Conservation (phyloP, 2,329 filamentous ascomycete species). For the Davidsoniella neocaledoniae region DNA sequence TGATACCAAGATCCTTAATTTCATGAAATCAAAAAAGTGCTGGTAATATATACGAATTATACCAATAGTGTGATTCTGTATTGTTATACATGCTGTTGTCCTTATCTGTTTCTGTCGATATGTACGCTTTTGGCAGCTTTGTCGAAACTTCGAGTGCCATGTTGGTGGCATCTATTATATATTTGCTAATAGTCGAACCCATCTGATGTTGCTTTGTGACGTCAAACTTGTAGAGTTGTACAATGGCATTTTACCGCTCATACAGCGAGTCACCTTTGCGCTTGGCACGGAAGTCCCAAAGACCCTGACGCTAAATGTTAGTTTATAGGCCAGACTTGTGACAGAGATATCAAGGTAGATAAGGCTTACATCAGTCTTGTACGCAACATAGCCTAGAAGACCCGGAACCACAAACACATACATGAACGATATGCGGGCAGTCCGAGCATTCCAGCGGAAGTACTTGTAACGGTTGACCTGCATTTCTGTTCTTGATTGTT, state of each 20-base stretch:
- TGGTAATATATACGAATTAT: no score
- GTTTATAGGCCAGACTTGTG: not conserved
- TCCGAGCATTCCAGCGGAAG: constrained; percentile 84
- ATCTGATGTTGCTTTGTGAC: not conserved
- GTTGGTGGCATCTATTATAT: no score
- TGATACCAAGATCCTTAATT: no score
- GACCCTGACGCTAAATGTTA: constrained; percentile 44
- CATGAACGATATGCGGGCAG: constrained; percentile 60
- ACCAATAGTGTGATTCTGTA: no score
- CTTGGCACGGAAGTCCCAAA: constrained; percentile 75
- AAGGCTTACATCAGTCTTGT: constrained; percentile 66
- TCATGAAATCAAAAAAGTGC: not conserved
- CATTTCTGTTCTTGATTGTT: constrained; percentile 43
- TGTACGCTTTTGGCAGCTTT: no score
- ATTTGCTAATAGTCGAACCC: not conserved
- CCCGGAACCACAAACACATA: constrained; percentile 60
- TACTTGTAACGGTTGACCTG: constrained; percentile 73
- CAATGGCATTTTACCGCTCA: constrained; percentile 44
- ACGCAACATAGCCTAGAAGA: constrained; percentile 54
- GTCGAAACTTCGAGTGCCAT: no score
- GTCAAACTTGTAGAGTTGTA: not conserved
- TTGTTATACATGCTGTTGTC: not conserved
- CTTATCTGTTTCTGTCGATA: not conserved
- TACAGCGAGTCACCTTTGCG: constrained; percentile 67
- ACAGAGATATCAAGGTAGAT: not conserved